phyloP scores from a whole-genome alignment of 768 basidiomycete species.

The Mycena haematopus region DNA sequence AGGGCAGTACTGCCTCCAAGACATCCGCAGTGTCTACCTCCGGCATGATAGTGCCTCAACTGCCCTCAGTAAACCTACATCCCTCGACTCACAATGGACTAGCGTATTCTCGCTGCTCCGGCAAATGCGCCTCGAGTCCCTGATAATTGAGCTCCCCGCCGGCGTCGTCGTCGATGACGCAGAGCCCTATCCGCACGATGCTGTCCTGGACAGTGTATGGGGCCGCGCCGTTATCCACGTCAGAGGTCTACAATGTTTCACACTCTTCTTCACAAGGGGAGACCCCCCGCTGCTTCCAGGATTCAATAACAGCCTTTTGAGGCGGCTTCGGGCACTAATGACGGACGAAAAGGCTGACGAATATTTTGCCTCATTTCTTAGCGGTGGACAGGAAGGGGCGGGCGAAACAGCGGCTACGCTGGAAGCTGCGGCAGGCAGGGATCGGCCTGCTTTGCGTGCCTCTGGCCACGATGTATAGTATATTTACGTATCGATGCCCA shows the following conservation, averaged over 20 bases:
- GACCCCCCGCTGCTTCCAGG: not conserved
- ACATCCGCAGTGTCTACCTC: constrained; percentile 16
- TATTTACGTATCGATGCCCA: not conserved
- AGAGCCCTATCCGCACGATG: not conserved
- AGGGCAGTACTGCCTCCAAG: not conserved
- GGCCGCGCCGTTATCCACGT: not conserved
- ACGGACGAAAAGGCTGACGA: not conserved
- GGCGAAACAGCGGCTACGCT: not conserved
- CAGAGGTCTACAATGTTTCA: constrained; percentile 2
- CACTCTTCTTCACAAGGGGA: not conserved
- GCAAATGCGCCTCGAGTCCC: not conserved
- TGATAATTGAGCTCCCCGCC: not conserved
- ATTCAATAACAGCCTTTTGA: not conserved
- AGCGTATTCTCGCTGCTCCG: not conserved
- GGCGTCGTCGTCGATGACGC: not conserved
- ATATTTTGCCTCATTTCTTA: not conserved
- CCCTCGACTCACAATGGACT: not conserved
- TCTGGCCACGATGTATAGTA: not conserved
- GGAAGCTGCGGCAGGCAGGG: not conserved
- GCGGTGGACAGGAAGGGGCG: not conserved
- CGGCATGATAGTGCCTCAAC: too few relatives aligned
- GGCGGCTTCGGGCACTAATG: not conserved
- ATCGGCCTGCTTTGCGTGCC: not conserved
- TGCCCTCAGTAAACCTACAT: not conserved
- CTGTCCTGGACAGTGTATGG: not conserved